Conservation (phyloP, 805 yeast genomes). For the Metschnikowia corniflorae region DNA sequence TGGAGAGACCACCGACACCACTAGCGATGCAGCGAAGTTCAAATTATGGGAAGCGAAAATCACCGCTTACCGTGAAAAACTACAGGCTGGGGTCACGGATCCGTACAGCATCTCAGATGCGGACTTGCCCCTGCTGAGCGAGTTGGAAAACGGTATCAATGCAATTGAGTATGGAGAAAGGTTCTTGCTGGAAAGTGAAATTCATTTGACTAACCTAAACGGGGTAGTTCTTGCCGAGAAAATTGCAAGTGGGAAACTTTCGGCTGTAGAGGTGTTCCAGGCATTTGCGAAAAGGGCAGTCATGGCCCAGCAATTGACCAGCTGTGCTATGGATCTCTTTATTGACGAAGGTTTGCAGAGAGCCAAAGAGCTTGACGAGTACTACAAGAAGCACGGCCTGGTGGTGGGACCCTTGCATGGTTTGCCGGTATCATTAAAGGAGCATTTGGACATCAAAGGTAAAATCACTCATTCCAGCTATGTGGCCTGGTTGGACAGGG, state of each 20-base stretch:
- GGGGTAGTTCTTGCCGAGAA: constrained; percentile 15
- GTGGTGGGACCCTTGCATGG: constrained; percentile 19
- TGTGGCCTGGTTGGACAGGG: constrained; percentile 16
- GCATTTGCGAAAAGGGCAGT: constrained; percentile 20
- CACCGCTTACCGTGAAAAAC: constrained; percentile 24
- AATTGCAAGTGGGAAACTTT: constrained; percentile 13
- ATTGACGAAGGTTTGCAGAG: constrained; percentile 19
- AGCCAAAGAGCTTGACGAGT: constrained; percentile 17
- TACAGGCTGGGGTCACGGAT: constrained; percentile 20
- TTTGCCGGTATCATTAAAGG: constrained; percentile 19
- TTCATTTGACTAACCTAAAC: constrained; percentile 10
- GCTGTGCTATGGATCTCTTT: constrained; percentile 21
- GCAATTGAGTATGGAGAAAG: constrained; percentile 11
- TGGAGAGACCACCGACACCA: constrained; percentile 6
- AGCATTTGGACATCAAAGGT: constrained; percentile 16
- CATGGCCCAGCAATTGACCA: constrained; percentile 19
- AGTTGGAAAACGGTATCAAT: constrained; percentile 17
- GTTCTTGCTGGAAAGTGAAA: constrained; percentile 11
- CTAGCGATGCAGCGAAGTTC: constrained; percentile 9
- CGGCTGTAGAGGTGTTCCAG: constrained; percentile 14
- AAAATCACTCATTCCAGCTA: constrained; percentile 16
- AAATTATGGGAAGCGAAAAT: constrained; percentile 30
- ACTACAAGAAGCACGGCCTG: constrained; percentile 10
- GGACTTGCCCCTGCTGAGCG: constrained; percentile 13
- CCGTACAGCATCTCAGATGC: constrained; percentile 14